Percentiles rank a stretch among this genome's conserved stretches.
phyloP scores from a whole-genome alignment of 306 rosid genomes.

The Dalbergia cultrata region DNA sequence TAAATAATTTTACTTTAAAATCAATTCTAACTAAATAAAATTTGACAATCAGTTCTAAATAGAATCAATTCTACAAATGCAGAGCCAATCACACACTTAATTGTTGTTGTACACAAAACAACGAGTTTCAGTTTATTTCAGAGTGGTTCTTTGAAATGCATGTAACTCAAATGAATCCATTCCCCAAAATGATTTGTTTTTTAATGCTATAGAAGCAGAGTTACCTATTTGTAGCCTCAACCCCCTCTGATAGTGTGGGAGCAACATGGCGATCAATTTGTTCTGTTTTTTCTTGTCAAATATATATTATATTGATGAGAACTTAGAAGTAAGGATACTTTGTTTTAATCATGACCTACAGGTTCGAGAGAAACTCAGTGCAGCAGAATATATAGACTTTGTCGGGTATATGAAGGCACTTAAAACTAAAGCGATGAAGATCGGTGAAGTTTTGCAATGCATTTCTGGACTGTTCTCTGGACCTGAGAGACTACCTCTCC shows the following conservation, averaged over 20 bases:
- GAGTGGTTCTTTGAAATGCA: neutral
- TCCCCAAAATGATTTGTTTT: neutral
- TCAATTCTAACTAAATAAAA: too few species aligned
- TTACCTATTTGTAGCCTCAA: neutral
- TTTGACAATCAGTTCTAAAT: too few species aligned
- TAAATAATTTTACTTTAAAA: too few species aligned
- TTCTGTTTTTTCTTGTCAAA: constrained; percentile 6
- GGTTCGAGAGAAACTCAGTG: constrained; percentile 84
- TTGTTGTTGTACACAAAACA: too few species aligned
- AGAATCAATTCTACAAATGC: too few species aligned
- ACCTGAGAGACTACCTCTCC: constrained; percentile 79
- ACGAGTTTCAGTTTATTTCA: constrained; percentile 4
- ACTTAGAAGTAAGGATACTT: constrained; percentile 34
- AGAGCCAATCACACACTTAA: too few species aligned
- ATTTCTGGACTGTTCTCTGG: constrained; percentile 81
- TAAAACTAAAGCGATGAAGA: constrained; percentile 85
- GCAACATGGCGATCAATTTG: neutral
- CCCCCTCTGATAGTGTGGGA: neutral
- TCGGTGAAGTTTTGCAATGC: constrained; percentile 74
- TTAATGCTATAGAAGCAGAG: neutral
- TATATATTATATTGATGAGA: constrained; percentile 21
- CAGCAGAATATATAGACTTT: constrained; percentile 76
- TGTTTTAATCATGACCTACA: constrained; percentile 50
- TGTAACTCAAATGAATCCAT: neutral
- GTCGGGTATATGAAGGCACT: constrained; percentile 89